A percentile compares a stretch with the other conserved stretches of the same genome.
phyloP scores from a whole-genome alignment of 2,329 filamentous ascomycete species.

The Paracamarosporium sp. region DNA sequence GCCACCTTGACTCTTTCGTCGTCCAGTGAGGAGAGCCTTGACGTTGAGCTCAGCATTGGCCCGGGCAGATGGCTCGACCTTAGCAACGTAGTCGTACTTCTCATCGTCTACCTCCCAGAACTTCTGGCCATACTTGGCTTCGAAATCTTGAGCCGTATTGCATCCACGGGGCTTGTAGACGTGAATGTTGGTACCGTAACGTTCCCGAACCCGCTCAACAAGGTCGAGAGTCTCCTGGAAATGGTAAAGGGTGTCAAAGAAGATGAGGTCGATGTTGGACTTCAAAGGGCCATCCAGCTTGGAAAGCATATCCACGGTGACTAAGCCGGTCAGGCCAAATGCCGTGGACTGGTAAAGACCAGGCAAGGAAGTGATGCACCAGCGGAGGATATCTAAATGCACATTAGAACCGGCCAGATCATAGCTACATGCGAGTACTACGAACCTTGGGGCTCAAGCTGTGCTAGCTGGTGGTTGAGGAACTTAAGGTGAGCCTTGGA shows the following conservation, averaged over 20 bases:
- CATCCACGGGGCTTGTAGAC: slow-evolving; percentile 85
- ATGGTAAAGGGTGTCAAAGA: slow-evolving; percentile 62
- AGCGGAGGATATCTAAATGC: slow-evolving; percentile 77
- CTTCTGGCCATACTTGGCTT: slow-evolving; percentile 78
- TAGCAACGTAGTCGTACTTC: slow-evolving; percentile 95
- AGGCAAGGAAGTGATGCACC: slow-evolving; percentile 90
- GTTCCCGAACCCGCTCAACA: slow-evolving; percentile 71
- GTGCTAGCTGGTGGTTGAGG: slow-evolving; percentile 87
- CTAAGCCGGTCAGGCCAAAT: slow-evolving; percentile 59
- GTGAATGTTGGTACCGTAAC: slow-evolving; percentile 83
- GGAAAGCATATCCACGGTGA: slow-evolving; percentile 71
- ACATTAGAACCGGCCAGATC: slow-evolving; percentile 30
- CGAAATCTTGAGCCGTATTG: slow-evolving; percentile 77
- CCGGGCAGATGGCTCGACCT: slow-evolving; percentile 94
- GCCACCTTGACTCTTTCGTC: slow-evolving; percentile 89
- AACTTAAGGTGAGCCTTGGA: slow-evolving; percentile 87
- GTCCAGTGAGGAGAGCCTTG: slow-evolving; percentile 89
- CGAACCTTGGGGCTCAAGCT: slow-evolving; percentile 78
- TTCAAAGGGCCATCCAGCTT: slow-evolving; percentile 71
- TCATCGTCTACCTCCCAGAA: slow-evolving; percentile 88
- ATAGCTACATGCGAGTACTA: slow-evolving; percentile 19
- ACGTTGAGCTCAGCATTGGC: slow-evolving; percentile 89
- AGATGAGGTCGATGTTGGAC: slow-evolving; percentile 58
- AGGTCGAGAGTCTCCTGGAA: slow-evolving; percentile 59
- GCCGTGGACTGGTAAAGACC: slow-evolving; percentile 71